These are phyloP conservation scores for Aspergillus coremiiformis DNA, from an alignment of 495 filamentous ascomycete genomes.

Conservation along the genomic window DNA sequence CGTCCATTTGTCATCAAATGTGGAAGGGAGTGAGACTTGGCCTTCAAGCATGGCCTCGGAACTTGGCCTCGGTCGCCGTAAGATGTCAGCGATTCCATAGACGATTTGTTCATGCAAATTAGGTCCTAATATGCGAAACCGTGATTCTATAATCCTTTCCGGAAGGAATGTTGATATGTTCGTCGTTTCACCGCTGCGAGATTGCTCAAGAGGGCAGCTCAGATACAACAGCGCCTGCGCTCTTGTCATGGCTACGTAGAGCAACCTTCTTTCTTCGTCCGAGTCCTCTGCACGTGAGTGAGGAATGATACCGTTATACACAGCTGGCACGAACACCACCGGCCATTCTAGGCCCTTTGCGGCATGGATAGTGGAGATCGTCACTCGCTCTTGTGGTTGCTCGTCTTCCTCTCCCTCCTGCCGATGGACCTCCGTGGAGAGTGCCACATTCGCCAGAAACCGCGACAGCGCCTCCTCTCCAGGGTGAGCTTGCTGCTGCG, in stretches of 20 bases:
- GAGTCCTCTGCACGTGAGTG: conserved; percentile 86
- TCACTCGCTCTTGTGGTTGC: conserved; percentile 55
- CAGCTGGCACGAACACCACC: conserved; percentile 86
- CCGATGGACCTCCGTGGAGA: conserved; percentile 67
- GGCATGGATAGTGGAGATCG: conserved; percentile 93
- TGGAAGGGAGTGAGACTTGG: conserved; percentile 37
- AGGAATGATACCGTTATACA: conserved; percentile 88
- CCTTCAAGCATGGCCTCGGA: conserved; percentile 40
- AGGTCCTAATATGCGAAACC: conserved; percentile 53
- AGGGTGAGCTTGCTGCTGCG: conserved; percentile 50
- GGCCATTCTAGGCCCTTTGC: conserved; percentile 98
- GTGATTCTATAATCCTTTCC: conserved; percentile 33
- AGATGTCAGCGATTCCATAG: conserved; percentile 54
- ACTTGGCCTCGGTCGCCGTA: conserved; percentile 50
- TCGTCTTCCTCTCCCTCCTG: conserved; percentile 47
- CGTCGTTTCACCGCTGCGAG: conserved; percentile 52
- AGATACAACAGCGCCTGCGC: conserved; percentile 88
- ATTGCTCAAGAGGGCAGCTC: conserved; percentile 65
- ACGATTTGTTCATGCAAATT: conserved; percentile 46
- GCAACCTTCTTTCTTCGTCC: conserved; percentile 80
- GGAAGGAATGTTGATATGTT: conserved; percentile 58
- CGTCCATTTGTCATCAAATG: conserved; percentile 59
- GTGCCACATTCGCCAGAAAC: conserved; percentile 83
- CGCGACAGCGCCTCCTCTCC: conserved; percentile 63
- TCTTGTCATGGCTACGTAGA: conserved; percentile 98